Base-by-base conservation (phyloP, 306 rosid genomes). In the Prunus armeniaca region DNA sequence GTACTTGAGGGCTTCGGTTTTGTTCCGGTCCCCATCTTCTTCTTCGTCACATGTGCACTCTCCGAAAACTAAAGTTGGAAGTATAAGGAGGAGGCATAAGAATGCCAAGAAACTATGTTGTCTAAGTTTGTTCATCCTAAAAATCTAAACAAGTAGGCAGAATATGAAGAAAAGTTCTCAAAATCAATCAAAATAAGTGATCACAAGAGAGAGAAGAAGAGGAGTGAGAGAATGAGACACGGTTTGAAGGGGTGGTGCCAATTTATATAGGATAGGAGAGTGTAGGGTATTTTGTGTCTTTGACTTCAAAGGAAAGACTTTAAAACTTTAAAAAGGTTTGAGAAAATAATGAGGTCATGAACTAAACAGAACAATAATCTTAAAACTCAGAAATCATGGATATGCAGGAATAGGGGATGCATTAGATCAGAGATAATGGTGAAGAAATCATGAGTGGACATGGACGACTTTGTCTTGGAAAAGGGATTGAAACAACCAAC, bases 41-140 rank as follows among this genome's bases (percentile, higher is more conserved):
- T 81, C 87, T 3, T 25, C 1, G 0, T 77, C 84, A 56, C 95
- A 87, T 2, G 76, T 75, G 22, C 95, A 90, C 1, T 84, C 78
- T 2, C 85, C 90, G 0, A 60, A 22, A 20, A 75, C 81, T 5
- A 82, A 54, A 1, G 75, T 10, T 11, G 88, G 86, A 20, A 82
- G 55, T 18, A 74, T 6, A 0, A 78, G 3, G 47, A 78, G 60
- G 50, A 82, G 61, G n/a, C 74, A n/a, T 2, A 12, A 30, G 15
- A 64, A 14, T 27, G 28, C 20, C 28, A 18, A 5, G 56, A 6
- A 1, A 27, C 12, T 15, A 50, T 47, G 63, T 6, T 18, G 67
- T 9, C 41, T 56, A 67, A 30, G 28, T 13, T 56, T 71, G 24
- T 10, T 56, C 76, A 81, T 76, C 3, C 41, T 1, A 13, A 54